Percentiles rank a stretch among this genome's conserved stretches.
phyloP scores from a whole-genome alignment of 2,329 filamentous ascomycete genomes.

The Talaromyces marneffei region DNA sequence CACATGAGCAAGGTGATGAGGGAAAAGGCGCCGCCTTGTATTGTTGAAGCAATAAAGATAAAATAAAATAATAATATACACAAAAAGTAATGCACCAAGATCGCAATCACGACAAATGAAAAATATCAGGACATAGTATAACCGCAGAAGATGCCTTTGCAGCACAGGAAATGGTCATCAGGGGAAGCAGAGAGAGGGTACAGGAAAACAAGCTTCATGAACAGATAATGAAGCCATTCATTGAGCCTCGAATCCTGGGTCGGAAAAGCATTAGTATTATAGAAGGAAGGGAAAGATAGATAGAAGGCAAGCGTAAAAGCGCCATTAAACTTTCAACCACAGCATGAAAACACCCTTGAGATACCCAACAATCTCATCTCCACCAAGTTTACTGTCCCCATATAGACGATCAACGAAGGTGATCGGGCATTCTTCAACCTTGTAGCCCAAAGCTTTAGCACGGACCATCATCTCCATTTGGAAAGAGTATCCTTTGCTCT shows the following conservation, averaged over 20 bases:
- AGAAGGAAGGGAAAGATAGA: not conserved
- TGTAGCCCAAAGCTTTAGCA: conserved; percentile 91
- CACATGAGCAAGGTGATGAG: conserved; percentile 12
- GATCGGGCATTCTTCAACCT: conserved; percentile 92
- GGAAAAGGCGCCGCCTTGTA: conserved; percentile 18
- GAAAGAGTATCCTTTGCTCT: conserved; percentile 97
- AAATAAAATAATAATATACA: not conserved
- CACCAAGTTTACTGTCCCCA: conserved; percentile 90
- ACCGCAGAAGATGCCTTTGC: not conserved
- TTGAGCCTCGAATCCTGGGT: not conserved
- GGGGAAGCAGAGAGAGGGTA: not conserved
- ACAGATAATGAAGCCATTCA: not conserved
- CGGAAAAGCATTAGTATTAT: not conserved
- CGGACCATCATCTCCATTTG: conserved; percentile 99
- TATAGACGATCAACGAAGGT: conserved; percentile 93
- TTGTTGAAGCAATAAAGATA: not conserved
- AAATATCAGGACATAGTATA: conserved; percentile 9
- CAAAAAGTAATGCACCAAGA: conserved; percentile 1
- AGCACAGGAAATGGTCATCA: not conserved
- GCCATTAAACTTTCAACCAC: conserved; percentile 65
- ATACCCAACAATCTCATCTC: conserved; percentile 94
- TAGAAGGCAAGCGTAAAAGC: not conserved
- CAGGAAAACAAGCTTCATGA: not conserved
- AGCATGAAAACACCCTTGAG: conserved; percentile 74
- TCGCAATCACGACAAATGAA: conserved; percentile 5